These are phyloP conservation scores for Kwoniella botswanensis DNA, from an alignment of 768 basidiomycete genomes.

Conservation along the genomic window DNA sequence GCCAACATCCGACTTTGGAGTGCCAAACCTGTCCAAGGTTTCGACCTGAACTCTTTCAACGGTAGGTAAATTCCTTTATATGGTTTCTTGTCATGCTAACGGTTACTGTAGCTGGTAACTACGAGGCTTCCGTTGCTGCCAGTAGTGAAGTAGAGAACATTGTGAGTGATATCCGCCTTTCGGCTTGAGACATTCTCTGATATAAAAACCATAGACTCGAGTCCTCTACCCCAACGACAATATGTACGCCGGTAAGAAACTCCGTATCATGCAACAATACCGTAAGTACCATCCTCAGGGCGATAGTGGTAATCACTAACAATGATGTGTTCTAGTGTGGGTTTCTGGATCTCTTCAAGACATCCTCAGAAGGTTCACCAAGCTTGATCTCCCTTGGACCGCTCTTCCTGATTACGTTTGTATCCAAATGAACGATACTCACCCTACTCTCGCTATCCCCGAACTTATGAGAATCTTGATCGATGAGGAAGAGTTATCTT, in stretches of 20 bases:
- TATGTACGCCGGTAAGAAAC: constrained; percentile 61
- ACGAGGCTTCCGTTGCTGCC: constrained; percentile 83
- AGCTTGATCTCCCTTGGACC: constrained; percentile 73
- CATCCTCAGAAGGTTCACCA: constrained; percentile 87
- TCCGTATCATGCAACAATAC: constrained; percentile 93
- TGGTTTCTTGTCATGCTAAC: neutral
- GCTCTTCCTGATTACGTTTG: constrained; percentile 84
- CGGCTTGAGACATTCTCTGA: neutral
- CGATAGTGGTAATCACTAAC: neutral
- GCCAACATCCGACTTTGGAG: constrained; percentile 75
- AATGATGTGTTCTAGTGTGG: constrained; percentile 64
- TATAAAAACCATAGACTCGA: constrained; percentile 64
- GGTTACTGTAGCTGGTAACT: constrained; percentile 76
- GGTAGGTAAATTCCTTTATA: constrained; percentile 61
- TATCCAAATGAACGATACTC: constrained; percentile 83
- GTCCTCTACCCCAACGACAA: constrained; percentile 97
- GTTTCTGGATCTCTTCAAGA: constrained; percentile 74
- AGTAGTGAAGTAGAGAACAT: constrained; percentile 91
- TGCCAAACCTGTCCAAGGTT: constrained; percentile 75
- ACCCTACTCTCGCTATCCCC: constrained; percentile 91
- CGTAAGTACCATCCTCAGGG: constrained; percentile 61
- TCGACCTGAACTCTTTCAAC: constrained; percentile 94
- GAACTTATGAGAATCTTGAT: constrained; percentile 85
- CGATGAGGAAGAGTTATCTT: constrained; percentile 87
- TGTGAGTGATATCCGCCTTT: constrained; percentile 25